Conservation (phyloP, 371 early-diverging fungal genomes). For the Actinomucor elegans region DNA sequence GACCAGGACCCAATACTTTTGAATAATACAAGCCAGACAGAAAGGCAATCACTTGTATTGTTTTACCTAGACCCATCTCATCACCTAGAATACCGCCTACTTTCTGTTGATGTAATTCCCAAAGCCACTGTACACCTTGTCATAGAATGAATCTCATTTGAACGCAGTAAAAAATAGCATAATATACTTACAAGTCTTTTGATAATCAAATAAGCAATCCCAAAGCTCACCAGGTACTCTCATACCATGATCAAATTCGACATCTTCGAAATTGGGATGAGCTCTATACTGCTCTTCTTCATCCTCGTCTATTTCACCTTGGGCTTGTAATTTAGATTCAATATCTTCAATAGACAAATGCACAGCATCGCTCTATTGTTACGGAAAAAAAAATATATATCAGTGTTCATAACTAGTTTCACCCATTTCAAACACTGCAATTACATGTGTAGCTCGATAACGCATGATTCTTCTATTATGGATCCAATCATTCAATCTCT, state of each 20-base stretch:
- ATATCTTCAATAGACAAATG: conserved; percentile 15
- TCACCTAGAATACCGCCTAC: conserved; percentile 98
- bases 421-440: neutral
- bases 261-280: conserved; percentile 64
- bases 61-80: conserved; percentile 99
- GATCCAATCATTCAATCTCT: conserved; percentile 60
- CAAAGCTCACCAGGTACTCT: conserved; percentile 85
- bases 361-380: conserved; percentile 5
- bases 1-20: conserved; percentile 41
- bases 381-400: too few species aligned
- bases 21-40: conserved; percentile 72
- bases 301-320: neutral
- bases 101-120: conserved; percentile 83
- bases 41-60: conserved; percentile 90
- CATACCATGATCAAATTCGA: conserved; percentile 55
- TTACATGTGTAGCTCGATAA: conserved; percentile 23
- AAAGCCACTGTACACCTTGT: conserved; percentile 87
- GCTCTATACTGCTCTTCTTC: conserved; percentile 58
- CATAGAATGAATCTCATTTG: neutral
- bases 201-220: conserved; percentile 90
- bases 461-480: conserved; percentile 49
- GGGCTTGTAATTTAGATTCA: conserved; percentile 1
- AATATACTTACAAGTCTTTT: conserved; percentile 67
- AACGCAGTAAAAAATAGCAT: too few species aligned
- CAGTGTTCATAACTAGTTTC: too few species aligned